phyloP scores from a whole-genome alignment of 1,284 basidiomycete genomes.

The Gomphus sp. region DNA sequence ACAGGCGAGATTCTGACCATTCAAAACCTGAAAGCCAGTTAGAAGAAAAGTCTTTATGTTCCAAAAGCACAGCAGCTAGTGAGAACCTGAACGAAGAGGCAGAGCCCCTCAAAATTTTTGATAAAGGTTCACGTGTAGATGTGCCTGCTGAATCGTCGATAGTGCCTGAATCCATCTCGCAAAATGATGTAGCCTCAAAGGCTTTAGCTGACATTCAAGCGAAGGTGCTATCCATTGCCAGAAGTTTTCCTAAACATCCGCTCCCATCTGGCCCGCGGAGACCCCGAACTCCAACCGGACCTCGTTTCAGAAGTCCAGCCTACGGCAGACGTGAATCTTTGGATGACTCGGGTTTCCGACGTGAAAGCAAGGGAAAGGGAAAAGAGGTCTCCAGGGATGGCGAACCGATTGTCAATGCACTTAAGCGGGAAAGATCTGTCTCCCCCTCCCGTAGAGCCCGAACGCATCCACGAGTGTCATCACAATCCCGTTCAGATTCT shows the following conservation, averaged over 20 bases:
- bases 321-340: neutral
- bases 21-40: neutral
- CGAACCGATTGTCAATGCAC: neutral
- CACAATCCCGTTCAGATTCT: conserved; percentile 3
- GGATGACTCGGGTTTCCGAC: neutral
- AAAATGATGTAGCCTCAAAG: neutral
- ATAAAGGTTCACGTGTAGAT: neutral
- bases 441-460: neutral
- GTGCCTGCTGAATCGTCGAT: neutral
- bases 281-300: conserved; percentile 4
- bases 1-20: neutral
- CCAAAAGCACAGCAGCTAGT: neutral
- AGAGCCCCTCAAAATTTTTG: neutral
- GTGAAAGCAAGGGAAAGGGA: conserved; percentile 1
- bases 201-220: neutral
- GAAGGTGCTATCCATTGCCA: neutral
- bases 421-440: neutral
- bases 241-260: neutral
- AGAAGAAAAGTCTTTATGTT: neutral
- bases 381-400: neutral
- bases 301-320: conserved; percentile 2
- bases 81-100: neutral
- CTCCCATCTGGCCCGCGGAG: neutral
- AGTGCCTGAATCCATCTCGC: neutral
- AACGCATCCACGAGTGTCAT: neutral